Base-by-base conservation (phyloP, 1,284 basidiomycete species). In the Ganoderma lingzhi region DNA sequence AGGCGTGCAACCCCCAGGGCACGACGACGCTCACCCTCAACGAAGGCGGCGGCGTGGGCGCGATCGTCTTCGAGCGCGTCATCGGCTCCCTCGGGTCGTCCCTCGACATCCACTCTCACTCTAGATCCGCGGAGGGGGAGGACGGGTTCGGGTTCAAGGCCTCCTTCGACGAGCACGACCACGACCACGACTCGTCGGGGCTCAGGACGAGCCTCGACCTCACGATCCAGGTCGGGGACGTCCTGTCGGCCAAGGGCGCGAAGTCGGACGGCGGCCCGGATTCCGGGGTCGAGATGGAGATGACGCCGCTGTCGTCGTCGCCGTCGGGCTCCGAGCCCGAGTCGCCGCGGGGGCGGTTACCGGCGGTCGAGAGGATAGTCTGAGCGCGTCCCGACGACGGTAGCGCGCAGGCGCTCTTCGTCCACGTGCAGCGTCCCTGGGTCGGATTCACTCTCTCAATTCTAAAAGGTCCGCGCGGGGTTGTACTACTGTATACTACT, bases 61-160 rank as follows among this genome's bases (percentile, higher is more conserved):
- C 28, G 53, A 28, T 55, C 53, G 48, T 51, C 48, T 51, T 51
- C 48, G 48, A 51, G 48, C 48, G n/a, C 48, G n/a, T 51, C 23
- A 51, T 51, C 23, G 48, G 48, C 48, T 51, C 48, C 23, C 48
- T 51, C 48, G 48, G 48, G 48, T 51, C 48, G 23, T 51, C 48
- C 2, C 23, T 51, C 48, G 48, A 28, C 12, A 51, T 28, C 23
- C 19, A 4, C 9, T 12, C 23, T 12, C 23, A 23, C 23, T 23
- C 23, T 23, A 23, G 23, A 23, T 23, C 23, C 23, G 19, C 8
- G 45, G 48, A 23, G 23, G 48, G 3, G 23, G 23, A 23, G 23
- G 23, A 23, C 23, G 23, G 23, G 23, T 23, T 23, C n/a, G n/a
- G 23, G 6, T 51, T 23, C 9, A 23, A 51, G 23, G 48, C 28